Evolutionary conservation across 2,329 filamentous ascomycete species (phyloP).

Genomic region (Claviceps arundinis): DNA sequence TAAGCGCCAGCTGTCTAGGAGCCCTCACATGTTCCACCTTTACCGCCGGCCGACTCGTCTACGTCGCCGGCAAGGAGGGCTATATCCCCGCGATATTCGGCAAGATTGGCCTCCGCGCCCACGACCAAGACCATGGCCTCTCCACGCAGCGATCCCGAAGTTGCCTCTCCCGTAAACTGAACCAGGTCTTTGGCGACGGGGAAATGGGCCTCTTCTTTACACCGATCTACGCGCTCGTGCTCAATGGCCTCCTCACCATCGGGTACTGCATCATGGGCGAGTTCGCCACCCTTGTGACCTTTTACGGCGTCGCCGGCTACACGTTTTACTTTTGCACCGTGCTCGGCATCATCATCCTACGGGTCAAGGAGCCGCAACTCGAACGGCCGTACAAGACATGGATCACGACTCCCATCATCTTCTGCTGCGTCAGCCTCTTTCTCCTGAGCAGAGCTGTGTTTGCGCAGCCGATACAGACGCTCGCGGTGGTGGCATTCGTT

Average conservation of each 20-base stretch:
- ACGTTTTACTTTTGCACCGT: constrained; percentile 96
- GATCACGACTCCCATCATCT: constrained; percentile 95
- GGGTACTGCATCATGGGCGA: constrained; percentile 77
- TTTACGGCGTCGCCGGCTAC: constrained; percentile 95
- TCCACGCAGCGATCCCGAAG: constrained; percentile 35
- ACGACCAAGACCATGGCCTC: constrained; percentile 23
- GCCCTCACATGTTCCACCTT: constrained; percentile 91
- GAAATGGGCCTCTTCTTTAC: constrained; percentile 79
- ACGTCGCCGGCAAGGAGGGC: constrained; percentile 88
- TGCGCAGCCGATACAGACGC: constrained; percentile 77
- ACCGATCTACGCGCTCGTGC: constrained; percentile 77
- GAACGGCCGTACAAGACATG: constrained; percentile 90
- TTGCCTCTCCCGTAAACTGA: constrained; percentile 45
- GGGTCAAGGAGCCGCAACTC: constrained; percentile 74
- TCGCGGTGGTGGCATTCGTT: constrained; percentile 78
- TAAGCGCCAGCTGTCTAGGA: constrained; percentile 85
- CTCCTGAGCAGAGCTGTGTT: constrained; percentile 80
- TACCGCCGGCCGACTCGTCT: constrained; percentile 81
- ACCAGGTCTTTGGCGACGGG: constrained; percentile 58
- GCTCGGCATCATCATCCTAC: constrained; percentile 77
- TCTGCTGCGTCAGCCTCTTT: constrained; percentile 95
- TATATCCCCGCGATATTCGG: constrained; percentile 80
- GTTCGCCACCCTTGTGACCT: constrained; percentile 83
- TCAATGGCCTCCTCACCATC: constrained; percentile 64
- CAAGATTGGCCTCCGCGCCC: constrained; percentile 54